Percentiles rank a stretch among this genome's conserved stretches.
phyloP scores from a whole-genome alignment of 1,139 yeast genomes.

The Suhomyces maxii region DNA sequence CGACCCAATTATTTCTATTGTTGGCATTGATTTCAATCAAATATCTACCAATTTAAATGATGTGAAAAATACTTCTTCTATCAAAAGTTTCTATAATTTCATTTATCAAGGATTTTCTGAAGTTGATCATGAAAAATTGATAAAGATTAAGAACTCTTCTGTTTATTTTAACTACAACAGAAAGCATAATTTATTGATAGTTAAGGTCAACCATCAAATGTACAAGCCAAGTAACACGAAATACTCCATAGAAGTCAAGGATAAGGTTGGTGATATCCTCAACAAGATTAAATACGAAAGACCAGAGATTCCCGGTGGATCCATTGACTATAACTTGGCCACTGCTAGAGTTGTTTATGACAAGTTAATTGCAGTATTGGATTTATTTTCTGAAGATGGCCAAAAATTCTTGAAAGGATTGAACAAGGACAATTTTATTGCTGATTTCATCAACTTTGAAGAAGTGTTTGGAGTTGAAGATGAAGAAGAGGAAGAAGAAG shows the following conservation, averaged over 20 bases:
- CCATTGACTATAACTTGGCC: slow-evolving; percentile 20
- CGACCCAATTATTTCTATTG: slow-evolving; percentile 42
- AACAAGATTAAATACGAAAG: slow-evolving; percentile 20
- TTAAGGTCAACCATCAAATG: slow-evolving; percentile 27
- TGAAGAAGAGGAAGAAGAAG: slow-evolving; percentile 4
- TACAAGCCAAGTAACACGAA: slow-evolving; percentile 18
- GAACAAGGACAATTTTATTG: slow-evolving; percentile 30
- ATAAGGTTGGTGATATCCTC: slow-evolving; percentile 15
- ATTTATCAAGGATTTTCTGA: slow-evolving; percentile 8
- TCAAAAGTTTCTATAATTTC: slow-evolving; percentile 25
- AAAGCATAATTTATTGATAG: slow-evolving; percentile 26
- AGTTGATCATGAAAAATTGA: slow-evolving; percentile 6
- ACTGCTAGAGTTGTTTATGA: slow-evolving; percentile 32
- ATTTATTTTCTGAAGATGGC: slow-evolving; percentile 21
- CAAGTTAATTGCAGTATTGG: slow-evolving; percentile 20
- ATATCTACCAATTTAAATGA: slow-evolving; percentile 34
- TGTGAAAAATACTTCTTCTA: slow-evolving; percentile 26
- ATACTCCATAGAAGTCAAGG: slow-evolving; percentile 15
- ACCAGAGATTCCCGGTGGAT: slow-evolving; percentile 15
- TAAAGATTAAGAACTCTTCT: slow-evolving; percentile 24
- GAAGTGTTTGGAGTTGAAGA: slow-evolving; percentile 14
- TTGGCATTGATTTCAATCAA: slow-evolving; percentile 32
- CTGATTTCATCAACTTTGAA: slow-evolving; percentile 33
- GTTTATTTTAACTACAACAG: slow-evolving; percentile 30
- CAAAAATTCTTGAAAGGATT: slow-evolving; percentile 23